Evolutionary conservation across 805 yeast genomes (phyloP).

Genomic region (Brettanomyces sp.): DNA sequence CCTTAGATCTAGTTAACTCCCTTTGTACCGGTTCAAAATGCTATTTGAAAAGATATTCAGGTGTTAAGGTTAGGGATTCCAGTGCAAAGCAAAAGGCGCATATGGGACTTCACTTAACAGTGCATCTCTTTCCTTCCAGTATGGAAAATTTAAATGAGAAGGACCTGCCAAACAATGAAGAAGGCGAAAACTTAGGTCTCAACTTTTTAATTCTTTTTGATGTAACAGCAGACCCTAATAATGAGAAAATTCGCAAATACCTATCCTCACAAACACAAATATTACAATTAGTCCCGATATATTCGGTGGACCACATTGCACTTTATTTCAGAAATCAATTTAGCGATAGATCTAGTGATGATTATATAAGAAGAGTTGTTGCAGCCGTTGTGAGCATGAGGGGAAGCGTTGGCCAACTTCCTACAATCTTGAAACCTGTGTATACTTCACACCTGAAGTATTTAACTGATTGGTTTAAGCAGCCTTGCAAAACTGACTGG

Average conservation of each 20-base stretch:
- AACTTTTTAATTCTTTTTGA: conserved; percentile 25
- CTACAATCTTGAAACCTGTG: conserved; percentile 70
- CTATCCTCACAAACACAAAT: conserved; percentile 26
- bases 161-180: conserved; percentile 5
- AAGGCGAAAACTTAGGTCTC: conserved; percentile 6
- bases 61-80: conserved; percentile 47
- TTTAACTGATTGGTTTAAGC: conserved; percentile 48
- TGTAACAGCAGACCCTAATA: conserved; percentile 19
- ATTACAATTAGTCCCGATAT: conserved; percentile 62
- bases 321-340: conserved; percentile 32
- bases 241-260: conserved; percentile 8
- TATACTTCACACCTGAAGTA: conserved; percentile 58
- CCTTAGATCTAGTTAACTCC: conserved; percentile 68
- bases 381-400: conserved; percentile 78
- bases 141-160: conserved; percentile 15
- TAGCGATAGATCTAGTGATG: conserved; percentile 16
- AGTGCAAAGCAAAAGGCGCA: conserved; percentile 15
- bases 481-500: conserved; percentile 40
- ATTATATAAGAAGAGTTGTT: conserved; percentile 54
- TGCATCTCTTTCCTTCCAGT: conserved; percentile 37
- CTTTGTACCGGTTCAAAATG: conserved; percentile 54
- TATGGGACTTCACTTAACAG: conserved; percentile 10
- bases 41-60: conserved; percentile 49
- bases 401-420: conserved; percentile 73
- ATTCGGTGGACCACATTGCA: conserved; percentile 78